These are phyloP conservation scores for Aspergillus texensis DNA, from an alignment of 2,329 filamentous ascomycete species.

Conservation along the genomic window DNA sequence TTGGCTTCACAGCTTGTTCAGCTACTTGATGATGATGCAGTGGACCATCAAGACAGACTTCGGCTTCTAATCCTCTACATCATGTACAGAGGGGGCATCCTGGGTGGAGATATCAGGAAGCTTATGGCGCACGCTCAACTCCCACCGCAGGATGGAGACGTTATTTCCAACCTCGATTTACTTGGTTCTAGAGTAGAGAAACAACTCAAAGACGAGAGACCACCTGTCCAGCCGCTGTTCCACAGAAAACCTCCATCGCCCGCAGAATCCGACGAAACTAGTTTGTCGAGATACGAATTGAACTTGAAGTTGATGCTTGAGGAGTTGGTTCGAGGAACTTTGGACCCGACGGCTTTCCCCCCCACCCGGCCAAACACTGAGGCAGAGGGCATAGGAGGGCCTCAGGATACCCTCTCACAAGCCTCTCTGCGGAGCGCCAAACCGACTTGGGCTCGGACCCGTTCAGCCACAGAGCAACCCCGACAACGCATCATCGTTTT, in stretches of 20 bases:
- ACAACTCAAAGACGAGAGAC: conserved; percentile 76
- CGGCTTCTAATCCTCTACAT: conserved; percentile 84
- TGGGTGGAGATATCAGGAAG: conserved; percentile 80
- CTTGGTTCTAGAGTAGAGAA: conserved; percentile 75
- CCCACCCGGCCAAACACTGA: conserved; percentile 70
- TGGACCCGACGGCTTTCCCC: conserved; percentile 70
- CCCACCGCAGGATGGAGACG: conserved; percentile 70
- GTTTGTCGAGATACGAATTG: conserved; percentile 84
- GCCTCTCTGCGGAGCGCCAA: conserved; percentile 87
- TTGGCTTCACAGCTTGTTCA: conserved; percentile 82
- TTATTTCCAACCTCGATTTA: conserved; percentile 74
- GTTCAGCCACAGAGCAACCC: conserved; percentile 74
- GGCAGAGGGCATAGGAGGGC: conserved; percentile 40
- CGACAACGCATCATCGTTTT: conserved; percentile 90
- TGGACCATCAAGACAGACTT: conserved; percentile 73
- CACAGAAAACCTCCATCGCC: conserved; percentile 61
- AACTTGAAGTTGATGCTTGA: conserved; percentile 83
- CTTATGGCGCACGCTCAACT: conserved; percentile 81
- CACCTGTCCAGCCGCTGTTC: conserved; percentile 69
- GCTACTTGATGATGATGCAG: conserved; percentile 80
- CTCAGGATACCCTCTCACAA: conserved; percentile 57
- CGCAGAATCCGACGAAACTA: conserved; percentile 71
- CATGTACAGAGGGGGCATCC: conserved; percentile 81
- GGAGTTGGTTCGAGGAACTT: conserved; percentile 64
- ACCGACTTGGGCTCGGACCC: conserved; percentile 90